Conservation (phyloP, 345 rosid species). For the Turnera subulata region DNA sequence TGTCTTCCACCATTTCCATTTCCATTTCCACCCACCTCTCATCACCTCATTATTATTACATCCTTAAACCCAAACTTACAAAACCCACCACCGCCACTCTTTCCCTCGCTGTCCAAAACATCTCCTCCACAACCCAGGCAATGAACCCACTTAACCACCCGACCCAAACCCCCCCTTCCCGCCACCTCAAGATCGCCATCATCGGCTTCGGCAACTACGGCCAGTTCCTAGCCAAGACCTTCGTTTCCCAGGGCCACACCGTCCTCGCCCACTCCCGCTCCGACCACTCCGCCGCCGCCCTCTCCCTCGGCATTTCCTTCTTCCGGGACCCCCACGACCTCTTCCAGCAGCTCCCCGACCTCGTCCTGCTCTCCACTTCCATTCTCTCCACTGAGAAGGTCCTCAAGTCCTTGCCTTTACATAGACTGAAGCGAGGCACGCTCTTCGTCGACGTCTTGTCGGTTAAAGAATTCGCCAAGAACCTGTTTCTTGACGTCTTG, state of each 20-base stretch:
- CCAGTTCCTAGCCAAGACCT: slow-evolving; percentile 61
- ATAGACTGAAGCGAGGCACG: slow-evolving; percentile 56
- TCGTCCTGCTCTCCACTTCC: slow-evolving; percentile 61
- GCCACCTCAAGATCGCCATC: slow-evolving; percentile 58
- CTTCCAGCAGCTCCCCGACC: slow-evolving; percentile 55
- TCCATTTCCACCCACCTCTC: background rate
- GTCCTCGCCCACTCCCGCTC: slow-evolving; percentile 59
- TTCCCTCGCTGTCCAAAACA: background rate
- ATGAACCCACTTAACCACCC: background rate
- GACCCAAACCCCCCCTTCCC: background rate
- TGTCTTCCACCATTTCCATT: too few species aligned
- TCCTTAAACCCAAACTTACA: too few species aligned
- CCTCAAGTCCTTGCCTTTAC: slow-evolving; percentile 50
- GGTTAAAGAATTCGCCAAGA: slow-evolving; percentile 61
- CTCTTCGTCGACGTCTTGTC: slow-evolving; percentile 74
- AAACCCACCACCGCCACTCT: background rate
- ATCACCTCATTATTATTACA: background rate
- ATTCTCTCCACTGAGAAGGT: slow-evolving; percentile 52
- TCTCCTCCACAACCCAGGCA: background rate
- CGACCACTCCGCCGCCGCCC: slow-evolving; percentile 42
- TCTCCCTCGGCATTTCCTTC: slow-evolving; percentile 49
- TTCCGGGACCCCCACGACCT: slow-evolving; percentile 42
- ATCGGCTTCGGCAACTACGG: slow-evolving; percentile 79
- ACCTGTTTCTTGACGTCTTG: slow-evolving; percentile 39
- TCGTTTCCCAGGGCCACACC: slow-evolving; percentile 58